Evolutionary conservation across 1,284 basidiomycete species (phyloP), one percentile per base, ranked within the genome.

Genomic region (Cryptococcus sp.): DNA sequence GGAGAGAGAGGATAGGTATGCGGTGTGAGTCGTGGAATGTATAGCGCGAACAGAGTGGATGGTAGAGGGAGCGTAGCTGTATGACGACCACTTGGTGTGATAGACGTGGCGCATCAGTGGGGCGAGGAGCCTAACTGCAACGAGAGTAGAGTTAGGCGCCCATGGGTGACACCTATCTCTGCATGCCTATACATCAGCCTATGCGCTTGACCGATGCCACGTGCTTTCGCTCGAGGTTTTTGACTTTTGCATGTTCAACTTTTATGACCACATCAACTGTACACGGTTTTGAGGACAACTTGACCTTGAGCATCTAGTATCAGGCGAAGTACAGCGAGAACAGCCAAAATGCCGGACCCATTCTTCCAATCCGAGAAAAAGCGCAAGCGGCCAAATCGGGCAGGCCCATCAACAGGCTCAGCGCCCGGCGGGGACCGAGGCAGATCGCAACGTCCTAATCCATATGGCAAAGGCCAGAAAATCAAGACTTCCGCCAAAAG

Each of bases 321-420:
- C 13, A 35, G 8, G 30, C 30, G 10, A 35, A 35, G 13, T 10
- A 45, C 5, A 45, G 42, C n/a, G 8, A n/a, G 15, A n/a, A n/a
- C 15, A 45, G 8, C 8, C 47, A 64, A 25, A 20, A 91, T 91
- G 89, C 85, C 87, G 46, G 89, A 91, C 82, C 76, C 87, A n/a
- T 91, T 92, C 81, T 91, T 92, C 78, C 80, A 85, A 20, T 82
- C 83, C 13, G 79, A 83, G 47, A 89, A 88, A 77, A 81, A 83
- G 61, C 82, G 86, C 40, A 91, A 91, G 72, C 83, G 89, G 67
- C 83, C 86, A 22, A 51, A 61, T 19, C 55, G 63, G 8, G 55
- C 50, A 1, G 58, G 55, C 6, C 56, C 68, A 13, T 65, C 65
- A 22, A 55, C 50, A 62, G 80, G 1, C 71, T 79, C 0, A 73